A percentile compares a stretch with the other conserved stretches of the same genome.
Evolutionary conservation across 768 basidiomycete species (phyloP).

Genomic region (Grammothele lineata): DNA sequence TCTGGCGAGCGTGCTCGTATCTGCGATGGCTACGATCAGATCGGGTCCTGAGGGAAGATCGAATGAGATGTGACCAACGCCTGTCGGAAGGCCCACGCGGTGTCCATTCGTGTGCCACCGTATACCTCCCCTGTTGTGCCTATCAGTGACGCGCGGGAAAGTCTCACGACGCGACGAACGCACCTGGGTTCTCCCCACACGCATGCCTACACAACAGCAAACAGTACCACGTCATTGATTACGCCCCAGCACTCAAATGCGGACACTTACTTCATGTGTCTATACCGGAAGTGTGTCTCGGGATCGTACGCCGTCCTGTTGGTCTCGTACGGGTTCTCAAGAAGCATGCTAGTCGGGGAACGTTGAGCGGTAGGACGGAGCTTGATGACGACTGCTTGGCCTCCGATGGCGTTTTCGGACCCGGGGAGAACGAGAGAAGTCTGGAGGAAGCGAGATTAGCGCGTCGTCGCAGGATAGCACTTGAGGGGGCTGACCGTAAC

Average conservation of each 20-base stretch:
- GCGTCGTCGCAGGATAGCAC: neutral
- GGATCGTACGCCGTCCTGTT: conserved; percentile 45
- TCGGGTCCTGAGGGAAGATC: too few relatives aligned
- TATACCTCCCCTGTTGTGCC: too few relatives aligned
- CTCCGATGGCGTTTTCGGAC: conserved; percentile 49
- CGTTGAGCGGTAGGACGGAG: conserved; percentile 68
- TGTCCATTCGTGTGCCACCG: too few relatives aligned
- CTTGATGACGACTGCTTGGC: conserved; percentile 77
- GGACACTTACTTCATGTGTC: conserved; percentile 66
- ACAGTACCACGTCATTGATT: too few relatives aligned
- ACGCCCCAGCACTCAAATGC: too few relatives aligned
- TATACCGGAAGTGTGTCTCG: conserved; percentile 51
- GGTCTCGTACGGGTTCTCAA: conserved; percentile 69
- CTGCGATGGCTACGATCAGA: too few relatives aligned
- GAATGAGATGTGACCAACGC: too few relatives aligned
- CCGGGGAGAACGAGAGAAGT: conserved; percentile 76
- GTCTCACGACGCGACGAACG: neutral
- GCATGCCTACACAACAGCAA: conserved; percentile 5
- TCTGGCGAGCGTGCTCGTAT: too few relatives aligned
- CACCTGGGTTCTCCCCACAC: conserved; percentile 52
- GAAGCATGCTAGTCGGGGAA: conserved; percentile 66
- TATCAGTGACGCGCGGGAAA: too few relatives aligned
- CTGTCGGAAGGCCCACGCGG: too few relatives aligned
- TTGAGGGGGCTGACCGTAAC: conserved; percentile 59
- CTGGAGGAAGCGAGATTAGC: neutral